Percentiles rank a stretch among this genome's conserved stretches.
Evolutionary conservation across 441 rosid genomes (phyloP).

Genomic region (Viola pubescens): DNA sequence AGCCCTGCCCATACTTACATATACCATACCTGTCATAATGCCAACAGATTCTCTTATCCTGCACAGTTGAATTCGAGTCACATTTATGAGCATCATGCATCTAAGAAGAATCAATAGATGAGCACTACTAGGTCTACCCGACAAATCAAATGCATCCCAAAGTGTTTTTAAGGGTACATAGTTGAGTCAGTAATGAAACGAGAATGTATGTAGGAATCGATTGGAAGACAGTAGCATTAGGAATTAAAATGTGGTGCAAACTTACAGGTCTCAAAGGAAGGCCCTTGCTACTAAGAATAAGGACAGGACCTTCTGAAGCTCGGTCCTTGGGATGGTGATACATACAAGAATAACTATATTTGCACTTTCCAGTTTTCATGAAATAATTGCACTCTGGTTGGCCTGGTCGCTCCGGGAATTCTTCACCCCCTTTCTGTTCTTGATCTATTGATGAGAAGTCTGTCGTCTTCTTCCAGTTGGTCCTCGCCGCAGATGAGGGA

Average conservation of each 20-base stretch:
- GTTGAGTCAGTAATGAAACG: too few species aligned
- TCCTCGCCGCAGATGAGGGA: slow-evolving; percentile 3
- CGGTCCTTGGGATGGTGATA: slow-evolving; percentile 63
- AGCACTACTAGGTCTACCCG: too few species aligned
- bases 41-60: not conserved
- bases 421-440: slow-evolving; percentile 26
- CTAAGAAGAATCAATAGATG: too few species aligned
- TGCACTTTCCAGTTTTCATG: slow-evolving; percentile 62
- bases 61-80: not conserved
- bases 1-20: not conserved
- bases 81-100: not conserved
- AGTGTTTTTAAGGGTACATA: too few species aligned
- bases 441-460: slow-evolving; percentile 8
- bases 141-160: too few species aligned
- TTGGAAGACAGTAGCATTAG: not conserved
- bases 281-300: slow-evolving; percentile 53
- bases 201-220: not conserved
- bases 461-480: not conserved
- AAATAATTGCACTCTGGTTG: slow-evolving; percentile 65
- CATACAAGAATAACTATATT: slow-evolving; percentile 55
- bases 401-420: slow-evolving; percentile 62
- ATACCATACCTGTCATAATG: not conserved
- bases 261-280: slow-evolving; percentile 77
- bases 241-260: not conserved
- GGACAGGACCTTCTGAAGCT: slow-evolving; percentile 22